These are phyloP conservation scores for Strigomonas culicis DNA, from an alignment of 208 protist genomes.

Conservation along the genomic window DNA sequence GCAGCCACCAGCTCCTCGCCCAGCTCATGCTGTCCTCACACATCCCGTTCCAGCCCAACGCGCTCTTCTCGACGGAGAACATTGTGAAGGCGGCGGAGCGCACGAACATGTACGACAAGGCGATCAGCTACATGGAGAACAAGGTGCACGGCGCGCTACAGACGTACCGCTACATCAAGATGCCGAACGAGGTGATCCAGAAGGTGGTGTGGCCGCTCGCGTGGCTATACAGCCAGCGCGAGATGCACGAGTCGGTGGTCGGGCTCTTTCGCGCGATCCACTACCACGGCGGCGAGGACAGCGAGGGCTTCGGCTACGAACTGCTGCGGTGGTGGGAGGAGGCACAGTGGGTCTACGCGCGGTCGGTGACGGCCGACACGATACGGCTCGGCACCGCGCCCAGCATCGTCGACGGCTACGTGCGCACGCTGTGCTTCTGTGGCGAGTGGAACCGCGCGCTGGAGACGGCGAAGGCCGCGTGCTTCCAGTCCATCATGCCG, in stretches of 20 bases:
- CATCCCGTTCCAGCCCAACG: constrained; percentile 46
- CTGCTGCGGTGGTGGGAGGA: constrained; percentile 85
- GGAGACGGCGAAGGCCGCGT: constrained; percentile 46
- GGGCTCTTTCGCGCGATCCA: constrained; percentile 81
- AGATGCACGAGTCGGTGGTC: constrained; percentile 90
- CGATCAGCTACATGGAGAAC: constrained; percentile 83
- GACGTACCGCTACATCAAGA: constrained; percentile 57
- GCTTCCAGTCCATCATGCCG: constrained; percentile 19
- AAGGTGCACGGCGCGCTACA: constrained; percentile 59
- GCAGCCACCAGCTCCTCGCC: background rate
- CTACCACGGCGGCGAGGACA: constrained; percentile 69
- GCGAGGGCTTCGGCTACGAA: constrained; percentile 82
- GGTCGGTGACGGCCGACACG: constrained; percentile 34
- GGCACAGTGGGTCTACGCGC: constrained; percentile 76
- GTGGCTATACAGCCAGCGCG: constrained; percentile 86
- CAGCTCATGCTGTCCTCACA: constrained; percentile 13
- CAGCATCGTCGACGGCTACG: constrained; percentile 65
- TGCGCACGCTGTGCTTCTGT: constrained; percentile 85
- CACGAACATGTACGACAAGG: constrained; percentile 90
- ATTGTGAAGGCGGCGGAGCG: constrained; percentile 80
- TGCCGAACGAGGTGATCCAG: constrained; percentile 75
- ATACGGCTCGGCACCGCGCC: constrained; percentile 13
- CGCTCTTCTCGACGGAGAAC: constrained; percentile 81
- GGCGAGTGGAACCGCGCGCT: constrained; percentile 80
- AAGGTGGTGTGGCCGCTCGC: constrained; percentile 80